Conservation (phyloP, 345 rosid genomes). For the Clarkia xantiana region DNA sequence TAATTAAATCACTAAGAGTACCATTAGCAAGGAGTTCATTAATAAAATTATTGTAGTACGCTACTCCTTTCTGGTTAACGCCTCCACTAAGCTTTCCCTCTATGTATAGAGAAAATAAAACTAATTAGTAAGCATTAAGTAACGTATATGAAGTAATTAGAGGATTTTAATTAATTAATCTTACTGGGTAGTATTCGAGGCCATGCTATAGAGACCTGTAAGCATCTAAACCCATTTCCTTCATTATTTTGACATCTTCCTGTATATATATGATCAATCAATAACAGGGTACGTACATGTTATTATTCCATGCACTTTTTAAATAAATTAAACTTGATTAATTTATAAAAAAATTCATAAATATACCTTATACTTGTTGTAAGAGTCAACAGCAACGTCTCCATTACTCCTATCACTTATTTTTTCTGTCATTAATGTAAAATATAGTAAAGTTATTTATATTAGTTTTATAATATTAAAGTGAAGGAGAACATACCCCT, state of each 20-base stretch:
- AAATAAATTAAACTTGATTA: neutral
- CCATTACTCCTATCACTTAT: constrained; percentile 33
- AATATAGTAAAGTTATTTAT: neutral
- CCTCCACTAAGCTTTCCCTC: constrained; percentile 15
- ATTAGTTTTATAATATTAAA: too few species aligned
- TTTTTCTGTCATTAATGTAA: constrained; percentile 10
- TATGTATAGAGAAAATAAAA: constrained; percentile 11
- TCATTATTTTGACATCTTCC: constrained; percentile 9
- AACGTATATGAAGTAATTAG: neutral
- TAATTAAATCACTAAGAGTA: neutral
- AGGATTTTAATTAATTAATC: neutral
- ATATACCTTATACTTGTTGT: constrained; percentile 40
- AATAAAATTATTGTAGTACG: constrained; percentile 19
- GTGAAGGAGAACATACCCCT: too few species aligned
- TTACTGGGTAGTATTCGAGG: constrained; percentile 12
- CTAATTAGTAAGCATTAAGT: neutral
- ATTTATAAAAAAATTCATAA: neutral
- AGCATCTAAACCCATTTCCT: constrained; percentile 12
- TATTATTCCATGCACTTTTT: neutral
- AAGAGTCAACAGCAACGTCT: constrained; percentile 35
- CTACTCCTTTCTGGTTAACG: constrained; percentile 14
- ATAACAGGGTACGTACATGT: too few species aligned
- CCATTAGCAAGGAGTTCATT: constrained; percentile 15
- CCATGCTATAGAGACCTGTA: constrained; percentile 15
- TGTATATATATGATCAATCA: constrained; percentile 1